Evolutionary conservation across 2,329 filamentous ascomycete species (phyloP).

Genomic region (Aspergillus costaricaensis): DNA sequence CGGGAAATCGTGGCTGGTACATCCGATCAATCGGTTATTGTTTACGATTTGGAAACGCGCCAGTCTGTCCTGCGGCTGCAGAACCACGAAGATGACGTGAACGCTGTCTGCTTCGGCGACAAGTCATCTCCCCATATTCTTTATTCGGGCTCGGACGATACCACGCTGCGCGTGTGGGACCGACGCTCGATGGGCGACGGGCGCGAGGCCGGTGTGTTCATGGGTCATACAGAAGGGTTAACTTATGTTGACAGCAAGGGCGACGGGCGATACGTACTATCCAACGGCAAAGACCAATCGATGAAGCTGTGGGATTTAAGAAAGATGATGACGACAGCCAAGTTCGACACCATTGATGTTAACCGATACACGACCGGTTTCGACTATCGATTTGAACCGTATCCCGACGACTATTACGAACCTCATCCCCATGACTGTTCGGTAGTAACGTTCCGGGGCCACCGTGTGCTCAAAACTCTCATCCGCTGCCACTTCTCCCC

Average conservation of each 20-base stretch:
- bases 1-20: slow-evolving; percentile 89
- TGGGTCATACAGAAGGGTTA: slow-evolving; percentile 66
- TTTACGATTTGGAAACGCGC: slow-evolving; percentile 87
- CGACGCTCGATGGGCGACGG: slow-evolving; percentile 67
- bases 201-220: slow-evolving; percentile 64
- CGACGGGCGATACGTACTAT: slow-evolving; percentile 84
- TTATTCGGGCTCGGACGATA: slow-evolving; percentile 94
- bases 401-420: slow-evolving; percentile 56
- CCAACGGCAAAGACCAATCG: slow-evolving; percentile 92
- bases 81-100: slow-evolving; percentile 86
- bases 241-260: slow-evolving; percentile 79
- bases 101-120: slow-evolving; percentile 95
- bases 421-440: slow-evolving; percentile 85
- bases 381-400: slow-evolving; percentile 63
- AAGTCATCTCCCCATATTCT: slow-evolving; percentile 85
- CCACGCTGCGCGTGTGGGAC: slow-evolving; percentile 95
- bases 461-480: slow-evolving; percentile 82
- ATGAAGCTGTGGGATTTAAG: slow-evolving; percentile 97
- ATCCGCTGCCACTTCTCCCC: slow-evolving; percentile 97
- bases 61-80: slow-evolving; percentile 71
- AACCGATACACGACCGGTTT: slow-evolving; percentile 59
- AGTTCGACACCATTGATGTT: slow-evolving; percentile 55
- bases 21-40: slow-evolving; percentile 73
- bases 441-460: slow-evolving; percentile 88
- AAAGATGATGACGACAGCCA: slow-evolving; percentile 76